Conservation (phyloP, 176 grass and related monocot species). For the Olyra latifolia region DNA sequence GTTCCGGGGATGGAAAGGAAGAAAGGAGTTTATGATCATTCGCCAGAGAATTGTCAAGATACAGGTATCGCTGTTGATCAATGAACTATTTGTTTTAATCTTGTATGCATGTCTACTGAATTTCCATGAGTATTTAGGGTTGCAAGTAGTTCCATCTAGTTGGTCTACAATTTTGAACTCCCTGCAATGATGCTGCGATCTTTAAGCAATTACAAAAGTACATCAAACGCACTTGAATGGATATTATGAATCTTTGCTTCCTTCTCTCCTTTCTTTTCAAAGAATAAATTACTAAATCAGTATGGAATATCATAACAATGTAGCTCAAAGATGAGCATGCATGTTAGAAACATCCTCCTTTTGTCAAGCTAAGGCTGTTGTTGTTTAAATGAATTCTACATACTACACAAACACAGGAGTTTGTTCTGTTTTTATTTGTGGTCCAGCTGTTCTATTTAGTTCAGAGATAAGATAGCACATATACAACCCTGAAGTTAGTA, state of each 20-base stretch:
- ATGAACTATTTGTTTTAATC: background rate
- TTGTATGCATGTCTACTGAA: background rate
- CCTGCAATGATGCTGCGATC: background rate
- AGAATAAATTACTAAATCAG: background rate
- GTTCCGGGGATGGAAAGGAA: constrained; percentile 88
- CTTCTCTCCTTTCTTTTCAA: background rate
- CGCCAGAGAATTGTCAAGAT: constrained; percentile 83
- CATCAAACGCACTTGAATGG: background rate
- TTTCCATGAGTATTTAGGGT: background rate
- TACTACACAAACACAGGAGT: background rate
- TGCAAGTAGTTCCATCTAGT: background rate
- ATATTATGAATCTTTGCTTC: background rate
- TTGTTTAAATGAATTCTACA: background rate
- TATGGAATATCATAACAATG: background rate
- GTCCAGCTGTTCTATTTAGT: background rate
- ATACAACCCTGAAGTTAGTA: background rate
- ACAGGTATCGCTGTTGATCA: constrained; percentile 48
- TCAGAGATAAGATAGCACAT: background rate
- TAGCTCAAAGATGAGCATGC: background rate
- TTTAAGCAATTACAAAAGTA: background rate
- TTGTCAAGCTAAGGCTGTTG: background rate
- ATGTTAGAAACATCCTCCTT: background rate
- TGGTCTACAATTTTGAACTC: background rate
- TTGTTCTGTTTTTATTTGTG: background rate
- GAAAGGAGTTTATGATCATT: constrained; percentile 81